These are phyloP conservation scores for Noccaea bulbosa DNA, from an alignment of 345 rosid species.

Conservation along the genomic window DNA sequence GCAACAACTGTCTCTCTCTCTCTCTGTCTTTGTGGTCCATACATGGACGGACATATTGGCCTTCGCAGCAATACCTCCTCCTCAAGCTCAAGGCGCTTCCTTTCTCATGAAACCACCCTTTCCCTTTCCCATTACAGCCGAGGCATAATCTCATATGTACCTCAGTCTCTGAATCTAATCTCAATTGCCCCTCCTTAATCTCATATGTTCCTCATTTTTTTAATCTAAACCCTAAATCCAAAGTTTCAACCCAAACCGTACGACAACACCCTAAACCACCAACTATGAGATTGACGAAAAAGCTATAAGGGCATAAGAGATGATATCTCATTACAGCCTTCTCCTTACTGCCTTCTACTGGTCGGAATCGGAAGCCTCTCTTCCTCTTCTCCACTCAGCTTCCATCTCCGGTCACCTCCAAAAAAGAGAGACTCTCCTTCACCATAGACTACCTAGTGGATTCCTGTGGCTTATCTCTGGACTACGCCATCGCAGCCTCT, in stretches of 20 bases:
- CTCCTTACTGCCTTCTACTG: not conserved
- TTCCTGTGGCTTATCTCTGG: constrained; percentile 53
- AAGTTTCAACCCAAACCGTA: no score
- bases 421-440: constrained; percentile 39
- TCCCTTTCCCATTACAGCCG: not conserved
- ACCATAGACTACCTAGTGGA: constrained; percentile 46
- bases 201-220: no score
- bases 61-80: constrained; percentile 22
- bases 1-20: not conserved
- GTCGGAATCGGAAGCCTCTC: constrained; percentile 21
- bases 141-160: no score
- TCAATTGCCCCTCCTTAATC: no score
- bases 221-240: no score
- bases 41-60: constrained; percentile 24
- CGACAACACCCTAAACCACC: no score
- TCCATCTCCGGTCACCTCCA: not conserved
- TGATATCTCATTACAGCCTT: not conserved
- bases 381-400: constrained; percentile 33
- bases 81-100: constrained; percentile 1
- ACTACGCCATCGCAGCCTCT: constrained; percentile 42
- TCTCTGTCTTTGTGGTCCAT: not conserved
- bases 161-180: no score
- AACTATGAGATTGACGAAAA: no score
- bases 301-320: no score
- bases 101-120: constrained; percentile 6